Conservation (phyloP, 164 flowering plant genomes). For the Stephania yunnanensis region DNA sequence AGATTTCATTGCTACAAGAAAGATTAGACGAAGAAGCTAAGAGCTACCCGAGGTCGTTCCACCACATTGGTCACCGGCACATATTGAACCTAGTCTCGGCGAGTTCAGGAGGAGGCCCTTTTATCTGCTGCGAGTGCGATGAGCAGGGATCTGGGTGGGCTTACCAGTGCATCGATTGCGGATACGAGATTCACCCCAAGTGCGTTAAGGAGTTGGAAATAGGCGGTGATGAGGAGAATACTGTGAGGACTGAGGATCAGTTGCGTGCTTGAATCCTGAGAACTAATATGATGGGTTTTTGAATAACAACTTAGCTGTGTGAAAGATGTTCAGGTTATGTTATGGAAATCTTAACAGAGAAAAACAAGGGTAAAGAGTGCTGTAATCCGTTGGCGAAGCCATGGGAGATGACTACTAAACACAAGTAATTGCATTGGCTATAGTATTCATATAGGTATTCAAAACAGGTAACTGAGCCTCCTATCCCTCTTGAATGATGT, state of each 20-base stretch:
- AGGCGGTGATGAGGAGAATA: conserved; percentile 2
- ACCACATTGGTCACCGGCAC: conserved; percentile 58
- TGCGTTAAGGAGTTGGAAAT: conserved; percentile 31
- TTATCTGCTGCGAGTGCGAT: conserved; percentile 76
- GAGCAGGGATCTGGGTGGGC: conserved; percentile 85
- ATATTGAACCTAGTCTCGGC: conserved; percentile 59
- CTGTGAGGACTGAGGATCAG: conserved; percentile 9
- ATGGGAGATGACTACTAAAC: not conserved
- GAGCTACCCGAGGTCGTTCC: conserved; percentile 37
- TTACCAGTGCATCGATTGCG: conserved; percentile 78
- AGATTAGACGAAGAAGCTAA: conserved; percentile 70
- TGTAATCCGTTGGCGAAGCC: not conserved
- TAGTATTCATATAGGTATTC: too few species aligned
- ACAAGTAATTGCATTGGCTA: not conserved
- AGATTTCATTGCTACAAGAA: conserved; percentile 39
- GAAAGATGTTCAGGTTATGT: not conserved
- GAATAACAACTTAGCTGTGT: not conserved
- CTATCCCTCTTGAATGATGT: not conserved
- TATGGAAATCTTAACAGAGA: not conserved
- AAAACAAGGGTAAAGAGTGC: not conserved
- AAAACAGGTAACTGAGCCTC: not conserved
- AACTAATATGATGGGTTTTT: not conserved
- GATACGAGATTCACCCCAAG: conserved; percentile 75
- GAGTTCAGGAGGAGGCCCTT: conserved; percentile 70
- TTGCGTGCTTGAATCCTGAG: conserved; percentile 16